Percentiles rank a stretch among this genome's conserved stretches.
These are phyloP conservation scores for Phytophthora litchii DNA, from an alignment of 352 stramenopile genomes.

Conservation along the genomic window DNA sequence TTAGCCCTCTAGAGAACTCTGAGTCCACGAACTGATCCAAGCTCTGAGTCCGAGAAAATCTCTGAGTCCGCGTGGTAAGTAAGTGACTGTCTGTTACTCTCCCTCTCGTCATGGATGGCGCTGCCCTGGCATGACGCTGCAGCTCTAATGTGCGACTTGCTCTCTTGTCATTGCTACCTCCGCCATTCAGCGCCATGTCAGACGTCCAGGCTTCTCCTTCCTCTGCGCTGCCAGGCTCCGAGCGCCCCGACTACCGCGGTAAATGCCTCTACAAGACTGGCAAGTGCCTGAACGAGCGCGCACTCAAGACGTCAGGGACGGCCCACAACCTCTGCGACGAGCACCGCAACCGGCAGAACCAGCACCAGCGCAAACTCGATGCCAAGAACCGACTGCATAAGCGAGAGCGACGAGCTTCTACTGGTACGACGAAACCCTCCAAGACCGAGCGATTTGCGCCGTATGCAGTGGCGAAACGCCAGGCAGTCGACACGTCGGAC, in stretches of 20 bases:
- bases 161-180: constrained; percentile 6
- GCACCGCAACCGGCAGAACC: constrained; percentile 82
- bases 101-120: constrained; percentile 10
- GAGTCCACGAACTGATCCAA: no score
- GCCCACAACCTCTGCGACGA: constrained; percentile 88
- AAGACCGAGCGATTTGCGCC: constrained; percentile 29
- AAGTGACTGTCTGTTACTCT: not conserved
- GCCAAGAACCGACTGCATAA: constrained; percentile 80
- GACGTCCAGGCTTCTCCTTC: constrained; percentile 15
- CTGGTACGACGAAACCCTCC: not conserved
- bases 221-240: constrained; percentile 23
- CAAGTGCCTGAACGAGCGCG: constrained; percentile 87
- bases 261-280: constrained; percentile 89
- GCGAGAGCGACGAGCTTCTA: constrained; percentile 49
- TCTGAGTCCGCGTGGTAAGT: no score
- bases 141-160: constrained; percentile 14
- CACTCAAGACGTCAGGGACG: constrained; percentile 82
- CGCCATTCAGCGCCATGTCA: constrained; percentile 23
- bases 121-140: constrained; percentile 11
- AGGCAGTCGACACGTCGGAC: constrained; percentile 7
- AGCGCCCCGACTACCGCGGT: constrained; percentile 60
- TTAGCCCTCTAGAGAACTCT: no score
- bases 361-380: constrained; percentile 89
- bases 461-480: constrained; percentile 25
- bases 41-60: no score